Percentiles rank a stretch among this genome's conserved stretches.
These are phyloP conservation scores for Colletotrichum echinochloae DNA, from an alignment of 2,329 filamentous ascomycete genomes.

Conservation along the genomic window DNA sequence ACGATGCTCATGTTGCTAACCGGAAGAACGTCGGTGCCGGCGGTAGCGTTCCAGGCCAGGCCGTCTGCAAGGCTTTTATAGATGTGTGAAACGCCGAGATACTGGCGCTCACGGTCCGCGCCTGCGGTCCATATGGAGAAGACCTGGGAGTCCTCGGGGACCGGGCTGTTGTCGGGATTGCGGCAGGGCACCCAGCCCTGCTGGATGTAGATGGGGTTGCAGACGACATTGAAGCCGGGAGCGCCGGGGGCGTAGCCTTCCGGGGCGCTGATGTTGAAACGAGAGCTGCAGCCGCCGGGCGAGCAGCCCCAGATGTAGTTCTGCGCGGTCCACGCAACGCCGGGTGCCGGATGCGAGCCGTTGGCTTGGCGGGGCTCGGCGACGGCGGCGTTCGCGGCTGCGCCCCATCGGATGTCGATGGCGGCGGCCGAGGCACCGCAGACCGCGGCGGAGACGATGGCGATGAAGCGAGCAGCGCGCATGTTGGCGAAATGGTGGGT, in stretches of 20 bases:
- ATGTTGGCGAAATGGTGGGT: not conserved
- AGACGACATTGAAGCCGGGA: slow-evolving; percentile 46
- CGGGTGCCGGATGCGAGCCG: not conserved
- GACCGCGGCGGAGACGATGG: not conserved
- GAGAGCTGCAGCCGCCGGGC: slow-evolving; percentile 44
- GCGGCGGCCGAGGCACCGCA: slow-evolving; percentile 25
- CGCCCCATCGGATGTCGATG: not conserved
- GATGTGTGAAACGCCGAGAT: slow-evolving; percentile 44
- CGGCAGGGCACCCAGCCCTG: slow-evolving; percentile 44
- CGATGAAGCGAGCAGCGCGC: slow-evolving; percentile 8
- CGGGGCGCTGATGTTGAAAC: slow-evolving; percentile 43
- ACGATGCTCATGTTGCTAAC: slow-evolving; percentile 5
- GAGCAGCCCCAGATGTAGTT: slow-evolving; percentile 43
- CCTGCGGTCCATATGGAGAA: slow-evolving; percentile 43
- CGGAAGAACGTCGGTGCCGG: not conserved
- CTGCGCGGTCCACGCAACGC: slow-evolving; percentile 4
- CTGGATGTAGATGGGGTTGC: slow-evolving; percentile 45
- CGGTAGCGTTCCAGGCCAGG: slow-evolving; percentile 12
- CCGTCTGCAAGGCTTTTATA: slow-evolving; percentile 31
- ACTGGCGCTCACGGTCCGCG: slow-evolving; percentile 39
- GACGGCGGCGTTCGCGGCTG: not conserved
- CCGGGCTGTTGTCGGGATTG: slow-evolving; percentile 27
- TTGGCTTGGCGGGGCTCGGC: not conserved
- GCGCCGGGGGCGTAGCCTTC: slow-evolving; percentile 43
- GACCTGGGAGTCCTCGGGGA: slow-evolving; percentile 38